phyloP scores from a whole-genome alignment of 164 flowering plant species.

The Vitis rotundifolia region DNA sequence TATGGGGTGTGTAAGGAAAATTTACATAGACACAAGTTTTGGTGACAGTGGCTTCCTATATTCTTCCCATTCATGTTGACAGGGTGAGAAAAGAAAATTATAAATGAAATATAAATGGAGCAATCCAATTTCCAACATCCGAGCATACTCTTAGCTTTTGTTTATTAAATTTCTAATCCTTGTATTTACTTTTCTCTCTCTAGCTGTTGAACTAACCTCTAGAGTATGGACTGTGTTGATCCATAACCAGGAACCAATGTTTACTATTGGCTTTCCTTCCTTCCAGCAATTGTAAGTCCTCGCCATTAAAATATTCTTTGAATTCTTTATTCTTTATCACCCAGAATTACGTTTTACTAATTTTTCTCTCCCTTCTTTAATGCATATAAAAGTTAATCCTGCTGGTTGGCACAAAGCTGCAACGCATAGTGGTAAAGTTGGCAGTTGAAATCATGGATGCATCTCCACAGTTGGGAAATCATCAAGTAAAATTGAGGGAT shows the following conservation, averaged over 20 bases:
- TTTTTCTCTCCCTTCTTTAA: background rate
- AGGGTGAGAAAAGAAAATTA: too few species aligned
- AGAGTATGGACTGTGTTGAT: constrained; percentile 8
- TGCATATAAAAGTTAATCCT: constrained; percentile 55
- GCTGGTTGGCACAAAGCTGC: constrained; percentile 77
- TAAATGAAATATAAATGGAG: too few species aligned
- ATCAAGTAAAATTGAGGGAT: constrained; percentile 68
- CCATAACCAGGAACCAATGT: constrained; percentile 59
- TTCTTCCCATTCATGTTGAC: too few species aligned
- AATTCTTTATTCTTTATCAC: background rate
- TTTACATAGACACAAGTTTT: background rate
- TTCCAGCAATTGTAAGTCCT: constrained; percentile 71
- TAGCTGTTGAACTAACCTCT: background rate
- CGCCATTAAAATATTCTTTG: background rate
- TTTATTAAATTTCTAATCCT: background rate
- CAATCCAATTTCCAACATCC: too few species aligned
- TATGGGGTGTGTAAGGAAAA: background rate
- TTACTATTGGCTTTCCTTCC: constrained; percentile 86
- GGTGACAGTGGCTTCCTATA: too few species aligned
- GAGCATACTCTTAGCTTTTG: too few species aligned
- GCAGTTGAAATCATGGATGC: constrained; percentile 68
- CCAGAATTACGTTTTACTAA: background rate
- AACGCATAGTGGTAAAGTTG: constrained; percentile 74
- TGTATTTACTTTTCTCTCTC: background rate
- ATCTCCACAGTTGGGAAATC: constrained; percentile 28